Conservation (phyloP, 179 eudicot species). For the Beta macrorhiza region DNA sequence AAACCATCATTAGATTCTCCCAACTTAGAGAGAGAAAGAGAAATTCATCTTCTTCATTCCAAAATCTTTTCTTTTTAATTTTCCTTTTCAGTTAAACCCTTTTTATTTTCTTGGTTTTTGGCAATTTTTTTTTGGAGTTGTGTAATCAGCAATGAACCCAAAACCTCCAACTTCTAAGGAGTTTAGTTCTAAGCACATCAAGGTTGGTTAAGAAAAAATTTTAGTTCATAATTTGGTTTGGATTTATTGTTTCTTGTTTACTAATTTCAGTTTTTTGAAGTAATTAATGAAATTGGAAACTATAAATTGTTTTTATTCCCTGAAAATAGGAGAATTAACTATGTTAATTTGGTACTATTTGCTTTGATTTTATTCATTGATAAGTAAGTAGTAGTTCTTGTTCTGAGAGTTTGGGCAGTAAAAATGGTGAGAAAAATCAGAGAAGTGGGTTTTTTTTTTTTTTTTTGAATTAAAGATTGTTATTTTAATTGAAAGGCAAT, state of each 20-base stretch:
- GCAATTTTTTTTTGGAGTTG: background rate
- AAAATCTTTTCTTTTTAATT: background rate
- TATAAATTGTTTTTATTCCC: background rate
- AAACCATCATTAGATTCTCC: background rate
- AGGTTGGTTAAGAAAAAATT: background rate
- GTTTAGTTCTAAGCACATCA: background rate
- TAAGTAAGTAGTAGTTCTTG: too few relatives aligned
- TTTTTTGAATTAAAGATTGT: too few relatives aligned
- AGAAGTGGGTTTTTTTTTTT: too few relatives aligned
- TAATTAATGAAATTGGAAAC: too few relatives aligned
- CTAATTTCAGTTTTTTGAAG: background rate
- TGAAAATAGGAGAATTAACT: too few relatives aligned
- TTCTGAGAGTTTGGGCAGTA: too few relatives aligned
- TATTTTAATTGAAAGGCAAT: background rate
- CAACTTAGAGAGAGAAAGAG: background rate
- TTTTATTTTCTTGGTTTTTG: background rate
- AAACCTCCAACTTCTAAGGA: background rate
- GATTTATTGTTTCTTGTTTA: background rate
- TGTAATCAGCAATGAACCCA: slow-evolving; percentile 1
- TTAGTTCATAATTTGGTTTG: background rate
- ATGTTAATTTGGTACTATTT: too few relatives aligned
- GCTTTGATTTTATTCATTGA: too few relatives aligned
- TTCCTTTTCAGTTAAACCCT: background rate
- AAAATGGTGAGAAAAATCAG: too few relatives aligned
- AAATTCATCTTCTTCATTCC: background rate